phyloP scores from a whole-genome alignment of 495 filamentous ascomycete species.

The Trichoderma asperelloides region DNA sequence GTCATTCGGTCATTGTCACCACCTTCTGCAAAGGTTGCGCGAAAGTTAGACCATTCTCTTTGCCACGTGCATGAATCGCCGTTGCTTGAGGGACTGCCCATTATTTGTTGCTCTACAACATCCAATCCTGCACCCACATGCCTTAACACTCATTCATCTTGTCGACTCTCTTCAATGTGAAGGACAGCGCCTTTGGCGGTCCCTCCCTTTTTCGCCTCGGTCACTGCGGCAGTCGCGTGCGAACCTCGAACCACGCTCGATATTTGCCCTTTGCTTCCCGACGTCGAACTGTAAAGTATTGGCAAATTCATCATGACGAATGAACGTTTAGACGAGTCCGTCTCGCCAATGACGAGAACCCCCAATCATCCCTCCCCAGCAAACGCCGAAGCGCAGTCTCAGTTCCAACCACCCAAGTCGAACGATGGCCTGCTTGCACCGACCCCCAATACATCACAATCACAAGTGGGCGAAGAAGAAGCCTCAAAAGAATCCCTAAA shows the following conservation, averaged over 20 bases:
- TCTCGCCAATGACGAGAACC: constrained; percentile 11
- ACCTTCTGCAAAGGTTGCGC: background rate
- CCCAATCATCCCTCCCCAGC: background rate
- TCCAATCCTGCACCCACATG: background rate
- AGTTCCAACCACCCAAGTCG: background rate
- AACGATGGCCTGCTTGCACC: background rate
- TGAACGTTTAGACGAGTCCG: constrained; percentile 4
- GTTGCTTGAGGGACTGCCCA: background rate
- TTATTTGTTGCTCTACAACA: background rate
- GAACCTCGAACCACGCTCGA: background rate
- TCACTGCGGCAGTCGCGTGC: constrained; percentile 3
- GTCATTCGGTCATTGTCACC: constrained; percentile 5
- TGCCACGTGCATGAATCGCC: background rate
- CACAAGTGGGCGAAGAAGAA: background rate
- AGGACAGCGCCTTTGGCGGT: background rate
- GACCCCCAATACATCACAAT: background rate
- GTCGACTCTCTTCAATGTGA: background rate
- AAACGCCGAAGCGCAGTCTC: background rate
- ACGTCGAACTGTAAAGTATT: background rate
- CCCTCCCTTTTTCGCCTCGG: constrained; percentile 6
- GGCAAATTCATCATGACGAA: background rate
- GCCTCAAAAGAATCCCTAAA: background rate
- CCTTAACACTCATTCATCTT: background rate
- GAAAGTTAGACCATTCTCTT: background rate
- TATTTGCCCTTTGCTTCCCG: background rate